Percentiles rank a stretch among this genome's conserved stretches.
Conservation (phyloP, 1,139 yeast genomes). For the Chernovozyma sophiae-reginae region DNA sequence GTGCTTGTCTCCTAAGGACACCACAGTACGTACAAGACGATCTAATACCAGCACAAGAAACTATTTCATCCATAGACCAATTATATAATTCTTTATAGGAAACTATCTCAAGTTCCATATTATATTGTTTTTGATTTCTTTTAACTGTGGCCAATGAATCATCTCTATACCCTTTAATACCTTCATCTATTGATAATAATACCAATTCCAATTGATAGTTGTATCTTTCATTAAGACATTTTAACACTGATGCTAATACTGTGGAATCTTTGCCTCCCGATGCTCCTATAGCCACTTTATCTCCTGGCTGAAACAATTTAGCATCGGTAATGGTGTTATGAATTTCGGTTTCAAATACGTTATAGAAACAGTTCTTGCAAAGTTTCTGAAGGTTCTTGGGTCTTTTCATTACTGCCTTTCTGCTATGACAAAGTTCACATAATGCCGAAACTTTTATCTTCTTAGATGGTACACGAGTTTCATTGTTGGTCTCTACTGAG, state of each 20-base stretch:
- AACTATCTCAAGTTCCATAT: constrained; percentile 83
- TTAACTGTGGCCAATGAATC: constrained; percentile 96
- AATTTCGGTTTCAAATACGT: constrained; percentile 91
- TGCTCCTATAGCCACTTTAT: constrained; percentile 92
- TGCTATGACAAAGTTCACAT: constrained; percentile 83
- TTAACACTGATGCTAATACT: constrained; percentile 84
- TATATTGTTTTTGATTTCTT: constrained; percentile 83
- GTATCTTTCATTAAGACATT: constrained; percentile 82
- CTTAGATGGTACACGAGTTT: constrained; percentile 11
- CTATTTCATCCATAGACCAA: constrained; percentile 99
- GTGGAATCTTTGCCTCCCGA: constrained; percentile 99
- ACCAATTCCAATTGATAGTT: constrained; percentile 82
- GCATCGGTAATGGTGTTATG: constrained; percentile 81
- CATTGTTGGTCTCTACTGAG: neutral
- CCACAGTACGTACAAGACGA: constrained; percentile 98
- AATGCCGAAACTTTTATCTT: constrained; percentile 41
- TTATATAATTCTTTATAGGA: constrained; percentile 84
- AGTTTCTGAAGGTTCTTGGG: constrained; percentile 89
- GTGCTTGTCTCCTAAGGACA: constrained; percentile 90
- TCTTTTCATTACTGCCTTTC: constrained; percentile 84
- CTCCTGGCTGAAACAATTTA: constrained; percentile 72
- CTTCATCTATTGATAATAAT: constrained; percentile 88
- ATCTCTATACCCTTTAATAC: constrained; percentile 94
- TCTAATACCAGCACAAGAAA: constrained; percentile 88
- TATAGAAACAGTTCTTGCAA: constrained; percentile 88